Conservation (phyloP, 2,329 filamentous ascomycete genomes). For the Fusarium sp. region DNA sequence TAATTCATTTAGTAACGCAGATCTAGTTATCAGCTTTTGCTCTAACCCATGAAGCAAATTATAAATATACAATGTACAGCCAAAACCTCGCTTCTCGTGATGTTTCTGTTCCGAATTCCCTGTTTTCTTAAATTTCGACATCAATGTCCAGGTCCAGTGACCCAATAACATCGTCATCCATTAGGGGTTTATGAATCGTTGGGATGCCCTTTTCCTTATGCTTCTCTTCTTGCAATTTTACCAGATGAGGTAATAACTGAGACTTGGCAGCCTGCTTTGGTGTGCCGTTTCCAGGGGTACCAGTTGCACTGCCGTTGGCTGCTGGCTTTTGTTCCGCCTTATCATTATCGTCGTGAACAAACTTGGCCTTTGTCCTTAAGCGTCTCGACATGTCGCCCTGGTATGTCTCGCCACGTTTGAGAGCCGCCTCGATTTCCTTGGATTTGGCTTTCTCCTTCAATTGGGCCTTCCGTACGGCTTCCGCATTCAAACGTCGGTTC, state of each 20-base stretch:
- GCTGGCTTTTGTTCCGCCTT: slow-evolving; percentile 59
- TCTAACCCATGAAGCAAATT: slow-evolving; percentile 17
- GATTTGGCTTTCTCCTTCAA: slow-evolving; percentile 78
- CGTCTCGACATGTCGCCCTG: slow-evolving; percentile 70
- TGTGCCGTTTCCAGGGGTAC: slow-evolving; percentile 64
- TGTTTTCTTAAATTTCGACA: slow-evolving; percentile 75
- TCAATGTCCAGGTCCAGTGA: slow-evolving; percentile 91
- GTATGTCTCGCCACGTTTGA: slow-evolving; percentile 71
- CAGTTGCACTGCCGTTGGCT: slow-evolving; percentile 61
- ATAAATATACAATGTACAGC: neutral
- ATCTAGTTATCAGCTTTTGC: slow-evolving; percentile 3
- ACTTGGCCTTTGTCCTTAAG: slow-evolving; percentile 74
- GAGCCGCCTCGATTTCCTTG: slow-evolving; percentile 69
- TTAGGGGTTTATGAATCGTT: slow-evolving; percentile 80
- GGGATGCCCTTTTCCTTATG: slow-evolving; percentile 68
- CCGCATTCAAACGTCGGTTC: slow-evolving; percentile 86
- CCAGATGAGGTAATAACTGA: slow-evolving; percentile 61
- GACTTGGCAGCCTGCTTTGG: slow-evolving; percentile 60
- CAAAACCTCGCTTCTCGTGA: slow-evolving; percentile 15
- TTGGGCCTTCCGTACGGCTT: slow-evolving; percentile 90
- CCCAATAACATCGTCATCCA: slow-evolving; percentile 94
- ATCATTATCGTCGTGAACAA: slow-evolving; percentile 71
- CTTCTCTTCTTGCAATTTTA: slow-evolving; percentile 64
- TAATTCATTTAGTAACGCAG: slow-evolving; percentile 14
- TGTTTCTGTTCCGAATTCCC: slow-evolving; percentile 1